These are phyloP conservation scores for Mycena citricolor DNA, from an alignment of 1,284 basidiomycete species.

Conservation along the genomic window DNA sequence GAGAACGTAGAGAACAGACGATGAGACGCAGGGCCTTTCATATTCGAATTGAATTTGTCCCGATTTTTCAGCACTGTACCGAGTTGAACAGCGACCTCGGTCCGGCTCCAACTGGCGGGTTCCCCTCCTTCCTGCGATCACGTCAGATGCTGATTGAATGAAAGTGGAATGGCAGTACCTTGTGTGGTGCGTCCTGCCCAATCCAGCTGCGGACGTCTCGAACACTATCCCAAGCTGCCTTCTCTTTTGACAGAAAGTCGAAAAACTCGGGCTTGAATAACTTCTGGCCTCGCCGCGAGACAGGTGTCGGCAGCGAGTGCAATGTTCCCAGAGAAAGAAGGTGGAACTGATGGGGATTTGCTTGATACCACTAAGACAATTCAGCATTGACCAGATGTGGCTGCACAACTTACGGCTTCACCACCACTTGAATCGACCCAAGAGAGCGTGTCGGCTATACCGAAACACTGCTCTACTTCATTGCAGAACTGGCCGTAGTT, in stretches of 20 bases:
- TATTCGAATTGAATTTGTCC: constrained; percentile 24
- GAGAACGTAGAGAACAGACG: constrained; percentile 55
- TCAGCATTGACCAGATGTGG: constrained; percentile 2
- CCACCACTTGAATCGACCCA: constrained; percentile 77
- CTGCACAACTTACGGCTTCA: constrained; percentile 57
- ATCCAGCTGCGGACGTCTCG: constrained; percentile 61
- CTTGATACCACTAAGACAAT: constrained; percentile 64
- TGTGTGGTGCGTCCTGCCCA: constrained; percentile 29
- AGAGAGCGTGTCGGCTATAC: constrained; percentile 78
- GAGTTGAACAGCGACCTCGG: constrained; percentile 55
- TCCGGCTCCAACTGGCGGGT: constrained; percentile 52
- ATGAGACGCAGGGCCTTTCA: constrained; percentile 45
- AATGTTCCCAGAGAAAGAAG: constrained; percentile 76
- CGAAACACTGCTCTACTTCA: constrained; percentile 74
- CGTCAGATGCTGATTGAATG: constrained; percentile 13
- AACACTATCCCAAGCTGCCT: constrained; percentile 58
- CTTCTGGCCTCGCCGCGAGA: constrained; percentile 75
- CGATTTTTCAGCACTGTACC: constrained; percentile 58
- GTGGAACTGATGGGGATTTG: constrained; percentile 85
- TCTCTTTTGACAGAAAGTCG: constrained; percentile 51
- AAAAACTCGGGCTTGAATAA: constrained; percentile 78
- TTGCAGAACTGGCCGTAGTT: constrained; percentile 86
- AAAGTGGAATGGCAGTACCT: constrained; percentile 21
- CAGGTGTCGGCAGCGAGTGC: constrained; percentile 84
- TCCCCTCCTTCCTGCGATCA: constrained; percentile 22